Evolutionary conservation across 2,329 filamentous ascomycete genomes (phyloP).

Genomic region (Dactylellina leptospora): DNA sequence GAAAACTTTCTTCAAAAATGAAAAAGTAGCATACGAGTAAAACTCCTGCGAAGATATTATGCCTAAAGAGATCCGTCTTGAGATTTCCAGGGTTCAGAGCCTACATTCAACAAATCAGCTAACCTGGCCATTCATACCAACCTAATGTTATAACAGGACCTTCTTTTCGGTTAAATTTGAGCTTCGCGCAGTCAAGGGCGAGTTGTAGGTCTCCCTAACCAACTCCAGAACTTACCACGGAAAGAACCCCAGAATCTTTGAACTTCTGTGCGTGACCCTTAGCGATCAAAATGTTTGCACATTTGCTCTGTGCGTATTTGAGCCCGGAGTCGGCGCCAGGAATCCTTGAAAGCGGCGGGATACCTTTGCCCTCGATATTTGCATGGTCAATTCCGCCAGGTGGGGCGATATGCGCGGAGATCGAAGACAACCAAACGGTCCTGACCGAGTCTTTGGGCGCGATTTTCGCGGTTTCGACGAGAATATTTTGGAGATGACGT

Average conservation of each 20-base stretch:
- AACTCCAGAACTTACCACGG: constrained; percentile 56
- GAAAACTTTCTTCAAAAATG: not conserved
- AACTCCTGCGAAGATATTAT: constrained; percentile 50
- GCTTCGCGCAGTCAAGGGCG: too few relatives aligned
- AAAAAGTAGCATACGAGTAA: constrained; percentile 47
- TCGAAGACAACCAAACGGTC: constrained; percentile 58
- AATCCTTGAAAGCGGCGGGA: constrained; percentile 46
- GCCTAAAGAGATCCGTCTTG: constrained; percentile 59
- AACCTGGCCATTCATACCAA: too few relatives aligned
- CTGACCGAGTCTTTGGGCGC: constrained; percentile 57
- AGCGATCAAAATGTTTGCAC: constrained; percentile 58
- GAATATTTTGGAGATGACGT: constrained; percentile 54
- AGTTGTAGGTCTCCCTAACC: too few relatives aligned
- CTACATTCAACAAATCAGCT: constrained; percentile 44
- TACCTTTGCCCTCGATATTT: constrained; percentile 49
- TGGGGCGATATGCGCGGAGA: constrained; percentile 48
- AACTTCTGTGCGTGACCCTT: constrained; percentile 57
- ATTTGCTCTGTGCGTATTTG: constrained; percentile 60
- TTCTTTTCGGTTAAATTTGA: too few relatives aligned
- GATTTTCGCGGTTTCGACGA: constrained; percentile 48
- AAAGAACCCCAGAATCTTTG: constrained; percentile 59
- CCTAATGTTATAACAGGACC: not conserved
- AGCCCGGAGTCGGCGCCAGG: constrained; percentile 20
- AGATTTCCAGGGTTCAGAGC: constrained; percentile 61
- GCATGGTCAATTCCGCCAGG: constrained; percentile 56